Evolutionary conservation across 2,329 filamentous ascomycete genomes (phyloP), one percentile per base, ranked within the genome.

Genomic region (Fusarium sulawesiense): DNA sequence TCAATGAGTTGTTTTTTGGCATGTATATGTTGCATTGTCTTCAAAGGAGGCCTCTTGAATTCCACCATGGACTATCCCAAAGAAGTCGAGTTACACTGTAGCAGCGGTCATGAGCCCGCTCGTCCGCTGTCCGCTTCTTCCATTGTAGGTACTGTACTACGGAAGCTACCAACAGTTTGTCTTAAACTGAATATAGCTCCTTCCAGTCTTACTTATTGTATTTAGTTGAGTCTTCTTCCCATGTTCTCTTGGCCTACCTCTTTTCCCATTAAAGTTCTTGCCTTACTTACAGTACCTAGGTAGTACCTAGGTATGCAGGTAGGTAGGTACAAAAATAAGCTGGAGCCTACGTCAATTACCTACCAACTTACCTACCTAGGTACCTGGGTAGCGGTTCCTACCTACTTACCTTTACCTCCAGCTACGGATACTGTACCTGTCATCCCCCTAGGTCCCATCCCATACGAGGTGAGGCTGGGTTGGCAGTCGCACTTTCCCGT

Each of bases 1-100:
- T 46, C 34, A 29, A 63, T 70, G 66, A 70, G 66, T 53, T 70
- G 66, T 70, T 70, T 66, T 66, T 42, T 47, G 25, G 7, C 29
- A 42, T 47, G 46, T 62, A 56, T 34, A 41, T 63, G 58, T 12
- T 14, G 44, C n/a, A n/a, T 32, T 18, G 37, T 16, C 23, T 58
- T 21, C 12, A 41, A 42, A 56, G 63, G 67, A 70, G 68, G 67
- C 67, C 67, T 71, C 67, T 68, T 32, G 27, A 58, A 37, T 25
- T 64, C 23, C 37, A 51, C 59, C 47, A 44, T 51, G 32, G 56
- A 40, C 63, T 60, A 55, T 51, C 67, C 67, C 14, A 64, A 64
- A 64, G 16, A 20, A 71, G 70, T 42, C 47, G 64, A 60, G 58
- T 60, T 71, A 55, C 30, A 68, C 34, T 65, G 25, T 25, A 65